Percentiles rank a stretch among this genome's conserved stretches.
Evolutionary conservation across 2,329 filamentous ascomycete species (phyloP).

Genomic region (Xylariales sp.): DNA sequence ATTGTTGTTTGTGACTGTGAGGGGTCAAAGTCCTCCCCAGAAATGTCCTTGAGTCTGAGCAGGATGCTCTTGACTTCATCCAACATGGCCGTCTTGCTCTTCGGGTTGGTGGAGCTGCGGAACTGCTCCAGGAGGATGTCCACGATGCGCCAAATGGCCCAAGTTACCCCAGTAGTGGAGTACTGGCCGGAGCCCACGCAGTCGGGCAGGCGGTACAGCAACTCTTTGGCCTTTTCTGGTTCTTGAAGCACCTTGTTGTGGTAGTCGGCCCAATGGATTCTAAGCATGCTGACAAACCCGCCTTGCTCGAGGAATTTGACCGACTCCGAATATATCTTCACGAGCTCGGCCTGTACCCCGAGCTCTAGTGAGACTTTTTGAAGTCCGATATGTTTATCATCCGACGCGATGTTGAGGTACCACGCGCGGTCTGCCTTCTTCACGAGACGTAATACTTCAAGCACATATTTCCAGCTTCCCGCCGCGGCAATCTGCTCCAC

Average conservation of each 20-base stretch:
- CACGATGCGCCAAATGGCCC: not conserved
- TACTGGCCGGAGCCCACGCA: not conserved
- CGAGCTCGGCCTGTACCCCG: not conserved
- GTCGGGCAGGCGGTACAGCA: not conserved
- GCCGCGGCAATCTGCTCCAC: not conserved
- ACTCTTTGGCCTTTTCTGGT: not conserved
- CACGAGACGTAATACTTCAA: not conserved
- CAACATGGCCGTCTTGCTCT: not conserved
- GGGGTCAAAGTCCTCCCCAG: conserved; percentile 7
- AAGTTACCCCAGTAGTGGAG: not conserved
- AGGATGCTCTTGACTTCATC: not conserved
- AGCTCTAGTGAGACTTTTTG: not conserved
- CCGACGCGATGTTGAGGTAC: not conserved
- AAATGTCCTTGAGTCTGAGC: not conserved
- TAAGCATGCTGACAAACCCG: not conserved
- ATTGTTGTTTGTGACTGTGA: conserved; percentile 8
- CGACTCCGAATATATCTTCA: not conserved
- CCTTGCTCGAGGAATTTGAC: not conserved
- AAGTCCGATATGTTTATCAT: not conserved
- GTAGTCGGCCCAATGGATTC: not conserved
- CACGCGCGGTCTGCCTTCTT: not conserved
- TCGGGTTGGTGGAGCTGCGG: not conserved
- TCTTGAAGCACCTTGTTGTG: not conserved
- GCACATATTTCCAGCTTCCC: not conserved
- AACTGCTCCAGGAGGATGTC: conserved; percentile 3